phyloP scores from a whole-genome alignment of 306 rosid genomes.

The Senna siamea region DNA sequence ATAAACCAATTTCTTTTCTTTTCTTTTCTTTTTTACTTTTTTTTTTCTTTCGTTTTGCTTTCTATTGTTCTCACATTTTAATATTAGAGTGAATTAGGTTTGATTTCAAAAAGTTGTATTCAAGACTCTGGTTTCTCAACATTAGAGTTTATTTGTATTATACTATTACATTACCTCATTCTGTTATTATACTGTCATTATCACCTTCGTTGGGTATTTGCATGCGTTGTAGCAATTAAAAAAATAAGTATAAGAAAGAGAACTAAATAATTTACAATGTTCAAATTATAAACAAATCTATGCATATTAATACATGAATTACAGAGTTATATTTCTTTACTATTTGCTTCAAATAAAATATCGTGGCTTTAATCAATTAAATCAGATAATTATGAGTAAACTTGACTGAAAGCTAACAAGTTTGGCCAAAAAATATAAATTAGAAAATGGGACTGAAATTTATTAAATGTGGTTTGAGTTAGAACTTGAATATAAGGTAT shows the following conservation, averaged over 20 bases:
- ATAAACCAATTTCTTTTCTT: neutral
- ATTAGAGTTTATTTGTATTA: neutral
- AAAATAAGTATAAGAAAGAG: neutral
- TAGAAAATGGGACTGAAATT: neutral
- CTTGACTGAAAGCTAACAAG: neutral
- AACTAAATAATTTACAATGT: too few species aligned
- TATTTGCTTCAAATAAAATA: neutral
- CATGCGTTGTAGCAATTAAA: too few species aligned
- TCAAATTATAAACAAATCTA: too few species aligned
- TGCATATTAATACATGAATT: neutral
- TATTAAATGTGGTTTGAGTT: neutral
- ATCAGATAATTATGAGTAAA: neutral
- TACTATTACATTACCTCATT: too few species aligned
- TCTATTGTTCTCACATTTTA: neutral
- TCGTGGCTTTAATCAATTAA: neutral
- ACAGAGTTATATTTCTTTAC: neutral
- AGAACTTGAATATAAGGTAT: neutral
- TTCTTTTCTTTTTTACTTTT: too few species aligned
- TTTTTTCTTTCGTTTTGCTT: too few species aligned
- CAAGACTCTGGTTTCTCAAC: neutral
- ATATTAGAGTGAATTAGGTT: neutral
- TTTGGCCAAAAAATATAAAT: neutral
- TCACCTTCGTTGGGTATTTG: neutral
- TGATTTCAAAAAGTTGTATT: neutral
- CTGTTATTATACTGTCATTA: neutral